These are phyloP conservation scores for Pythium utonaiense DNA, from an alignment of 352 stramenopile genomes.

Conservation along the genomic window DNA sequence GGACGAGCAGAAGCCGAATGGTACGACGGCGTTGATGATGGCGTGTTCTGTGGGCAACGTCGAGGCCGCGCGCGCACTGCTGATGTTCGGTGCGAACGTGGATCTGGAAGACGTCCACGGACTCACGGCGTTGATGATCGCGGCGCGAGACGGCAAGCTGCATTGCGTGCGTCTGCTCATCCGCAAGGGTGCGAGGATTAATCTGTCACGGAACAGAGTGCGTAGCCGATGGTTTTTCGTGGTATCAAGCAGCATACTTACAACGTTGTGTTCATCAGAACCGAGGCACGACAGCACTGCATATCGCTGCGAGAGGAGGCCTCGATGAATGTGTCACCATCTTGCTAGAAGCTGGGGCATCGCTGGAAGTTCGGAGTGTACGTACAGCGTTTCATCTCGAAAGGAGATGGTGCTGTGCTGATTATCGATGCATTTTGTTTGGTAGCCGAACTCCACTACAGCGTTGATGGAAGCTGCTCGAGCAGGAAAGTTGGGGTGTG, in stretches of 20 bases:
- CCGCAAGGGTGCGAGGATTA: slow-evolving; percentile 78
- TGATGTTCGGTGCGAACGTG: slow-evolving; percentile 84
- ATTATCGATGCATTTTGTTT: neutral
- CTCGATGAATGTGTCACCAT: slow-evolving; percentile 73
- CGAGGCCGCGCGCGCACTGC: slow-evolving; percentile 67
- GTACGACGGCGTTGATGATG: slow-evolving; percentile 80
- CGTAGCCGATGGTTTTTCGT: slow-evolving; percentile 13
- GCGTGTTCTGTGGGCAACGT: slow-evolving; percentile 84
- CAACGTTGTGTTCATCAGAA: slow-evolving; percentile 42
- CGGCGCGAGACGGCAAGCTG: slow-evolving; percentile 59
- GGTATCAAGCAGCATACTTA: too few relatives aligned
- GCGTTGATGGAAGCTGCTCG: slow-evolving; percentile 84
- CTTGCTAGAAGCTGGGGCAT: slow-evolving; percentile 60
- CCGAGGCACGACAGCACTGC: slow-evolving; percentile 75
- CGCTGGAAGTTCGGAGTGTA: slow-evolving; percentile 79
- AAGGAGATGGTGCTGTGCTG: too few relatives aligned
- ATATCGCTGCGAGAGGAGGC: slow-evolving; percentile 73
- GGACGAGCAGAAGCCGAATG: slow-evolving; percentile 84
- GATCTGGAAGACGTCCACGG: slow-evolving; percentile 85
- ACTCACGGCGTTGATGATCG: slow-evolving; percentile 80
- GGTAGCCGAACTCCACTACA: slow-evolving; percentile 81
- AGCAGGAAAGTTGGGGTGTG: slow-evolving; percentile 71
- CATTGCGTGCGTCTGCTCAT: slow-evolving; percentile 69
- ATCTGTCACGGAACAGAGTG: slow-evolving; percentile 80
- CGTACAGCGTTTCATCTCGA: too few relatives aligned